Base-by-base conservation (phyloP, 306 rosid genomes). In the Pyrus pyrifolia region DNA sequence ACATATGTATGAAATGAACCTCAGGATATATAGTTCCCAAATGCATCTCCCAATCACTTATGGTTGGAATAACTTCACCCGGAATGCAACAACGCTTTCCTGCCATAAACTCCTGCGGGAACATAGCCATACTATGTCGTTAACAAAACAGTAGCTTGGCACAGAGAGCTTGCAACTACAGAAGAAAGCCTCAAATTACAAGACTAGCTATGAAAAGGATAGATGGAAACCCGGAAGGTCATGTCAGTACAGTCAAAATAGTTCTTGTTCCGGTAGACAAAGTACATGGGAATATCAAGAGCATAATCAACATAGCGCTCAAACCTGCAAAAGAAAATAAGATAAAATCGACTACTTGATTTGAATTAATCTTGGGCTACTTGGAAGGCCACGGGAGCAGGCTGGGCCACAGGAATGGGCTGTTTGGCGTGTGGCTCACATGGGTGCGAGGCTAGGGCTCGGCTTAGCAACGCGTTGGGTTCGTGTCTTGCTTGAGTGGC, bases 1-100 rank as follows among this genome's bases (percentile, higher is more conserved):
- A 25, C 22, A 67, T 72, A 42, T 42, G 45, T 40, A 42, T 42
- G 45, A 42, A 9, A 80, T 73, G 63, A 81, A 92, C 99, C 97
- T 95, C 97, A 3, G 97, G 97, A 86, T 88, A 92, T 84, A 95
- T 86, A 31, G 99, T 95, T 42, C 97, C 91, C 85, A 95, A 86
- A 81, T 95, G 99, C 88, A 89, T 95, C 82, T 95, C 97, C 99
- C 97, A 95, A 81, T 95, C 99, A 67, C 89, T 87, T n/a, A 95
- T 91, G 40, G 90, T 95, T 67, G 99, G 99, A 62, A 38, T 38
- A 38, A 90, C 83, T 86, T 95, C 97, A 73, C 97, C 97, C 30
- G 96, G 97, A 81, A 90, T 63, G 81, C 90, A 85, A 61, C 88
- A 87, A 79, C 90, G 97, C 79, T 83, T 92, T 77, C 97, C 97